phyloP scores from a whole-genome alignment of 176 grass and related monocot species.

The Saccharum spontaneum region DNA sequence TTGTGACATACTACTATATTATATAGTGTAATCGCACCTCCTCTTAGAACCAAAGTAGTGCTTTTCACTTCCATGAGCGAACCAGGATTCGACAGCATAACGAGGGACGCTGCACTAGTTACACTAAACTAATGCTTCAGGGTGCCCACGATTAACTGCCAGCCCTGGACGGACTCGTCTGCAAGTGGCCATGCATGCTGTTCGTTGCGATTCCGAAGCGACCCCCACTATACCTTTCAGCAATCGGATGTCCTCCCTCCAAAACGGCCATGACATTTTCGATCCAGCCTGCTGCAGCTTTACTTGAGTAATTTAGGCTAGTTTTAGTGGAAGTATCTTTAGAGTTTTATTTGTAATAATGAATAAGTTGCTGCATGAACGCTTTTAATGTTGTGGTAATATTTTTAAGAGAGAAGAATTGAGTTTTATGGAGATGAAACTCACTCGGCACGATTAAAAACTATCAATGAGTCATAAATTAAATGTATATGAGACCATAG shows the following conservation, averaged over 20 bases:
- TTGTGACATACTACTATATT: too few species aligned
- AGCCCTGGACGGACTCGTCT: too few species aligned
- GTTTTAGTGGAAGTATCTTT: too few species aligned
- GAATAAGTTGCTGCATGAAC: too few species aligned
- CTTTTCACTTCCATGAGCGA: background rate
- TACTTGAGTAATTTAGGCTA: background rate
- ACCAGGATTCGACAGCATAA: constrained; percentile 31
- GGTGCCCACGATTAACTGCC: constrained; percentile 50
- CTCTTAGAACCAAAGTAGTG: background rate
- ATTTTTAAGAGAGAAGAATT: too few species aligned
- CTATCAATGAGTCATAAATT: too few species aligned
- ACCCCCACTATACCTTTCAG: constrained; percentile 39
- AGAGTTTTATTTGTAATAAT: too few species aligned
- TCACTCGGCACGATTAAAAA: too few species aligned
- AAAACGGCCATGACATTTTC: constrained; percentile 23
- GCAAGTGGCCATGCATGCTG: background rate
- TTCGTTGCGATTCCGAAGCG: constrained; percentile 55
- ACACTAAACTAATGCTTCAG: constrained; percentile 37
- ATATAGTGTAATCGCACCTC: background rate
- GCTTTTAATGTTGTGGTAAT: too few species aligned
- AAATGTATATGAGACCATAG: too few species aligned
- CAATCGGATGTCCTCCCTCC: background rate
- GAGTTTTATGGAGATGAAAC: too few species aligned
- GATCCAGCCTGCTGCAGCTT: background rate
- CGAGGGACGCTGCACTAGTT: constrained; percentile 10